These are phyloP conservation scores for Polyporus arcularius DNA, from an alignment of 768 basidiomycete species.

Conservation along the genomic window DNA sequence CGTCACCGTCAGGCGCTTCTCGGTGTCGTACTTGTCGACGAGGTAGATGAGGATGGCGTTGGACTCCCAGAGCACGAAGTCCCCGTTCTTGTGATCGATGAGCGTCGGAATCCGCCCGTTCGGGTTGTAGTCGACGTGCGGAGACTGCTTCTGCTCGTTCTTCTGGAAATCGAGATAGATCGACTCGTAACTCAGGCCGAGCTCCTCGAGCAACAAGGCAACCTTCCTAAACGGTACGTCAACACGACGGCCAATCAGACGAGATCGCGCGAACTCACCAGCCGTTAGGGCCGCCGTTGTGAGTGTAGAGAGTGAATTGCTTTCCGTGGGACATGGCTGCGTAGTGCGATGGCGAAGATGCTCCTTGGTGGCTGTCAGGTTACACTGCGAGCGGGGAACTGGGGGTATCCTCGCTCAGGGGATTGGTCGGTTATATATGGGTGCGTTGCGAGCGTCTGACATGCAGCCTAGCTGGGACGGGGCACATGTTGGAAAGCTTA, in stretches of 20 bases:
- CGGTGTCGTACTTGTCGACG: slow-evolving; percentile 44
- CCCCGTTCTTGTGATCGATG: slow-evolving; percentile 33
- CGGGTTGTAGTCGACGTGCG: slow-evolving; percentile 30
- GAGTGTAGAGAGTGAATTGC: slow-evolving; percentile 29
- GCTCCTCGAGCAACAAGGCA: slow-evolving; percentile 28
- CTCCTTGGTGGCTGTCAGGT: too few relatives aligned
- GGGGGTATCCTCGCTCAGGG: too few relatives aligned
- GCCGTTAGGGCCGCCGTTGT: slow-evolving; percentile 22
- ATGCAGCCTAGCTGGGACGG: too few relatives aligned
- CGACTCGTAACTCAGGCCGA: slow-evolving; percentile 30
- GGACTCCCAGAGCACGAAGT: slow-evolving; percentile 39
- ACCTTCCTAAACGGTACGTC: slow-evolving; percentile 22
- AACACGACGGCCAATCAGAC: too few relatives aligned
- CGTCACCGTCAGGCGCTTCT: slow-evolving; percentile 34
- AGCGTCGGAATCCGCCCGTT: slow-evolving; percentile 40
- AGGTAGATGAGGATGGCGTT: slow-evolving; percentile 48
- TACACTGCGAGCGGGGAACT: too few relatives aligned
- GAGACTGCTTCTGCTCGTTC: slow-evolving; percentile 29
- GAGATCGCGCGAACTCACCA: slow-evolving; percentile 12
- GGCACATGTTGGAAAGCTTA: too few relatives aligned
- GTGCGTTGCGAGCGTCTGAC: too few relatives aligned
- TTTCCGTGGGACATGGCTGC: slow-evolving; percentile 27
- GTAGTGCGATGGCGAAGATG: background rate
- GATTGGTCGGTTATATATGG: too few relatives aligned
- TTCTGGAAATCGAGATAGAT: slow-evolving; percentile 29